Base-by-base conservation (phyloP, 257 asterid species). In the Mitragyna speciosa region DNA sequence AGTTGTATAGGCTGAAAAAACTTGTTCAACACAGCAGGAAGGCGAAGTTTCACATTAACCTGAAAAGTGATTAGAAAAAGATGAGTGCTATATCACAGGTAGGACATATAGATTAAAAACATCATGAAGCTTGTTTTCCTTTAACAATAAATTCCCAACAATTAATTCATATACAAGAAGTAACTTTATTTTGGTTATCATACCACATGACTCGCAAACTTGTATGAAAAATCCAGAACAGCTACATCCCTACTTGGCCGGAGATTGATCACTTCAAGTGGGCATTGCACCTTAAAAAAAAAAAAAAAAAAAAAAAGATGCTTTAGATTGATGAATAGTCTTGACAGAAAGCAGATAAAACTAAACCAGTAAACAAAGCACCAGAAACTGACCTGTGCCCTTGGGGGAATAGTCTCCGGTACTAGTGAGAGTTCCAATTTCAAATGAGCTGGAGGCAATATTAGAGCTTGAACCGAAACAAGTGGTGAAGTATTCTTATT, bases 321-420 rank as follows among this genome's bases (percentile, higher is more conserved):
- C 48, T 59, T n/a, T 26, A 3, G 24, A 43, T 19, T 7, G 56
- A 24, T 75, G 39, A 45, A 76, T 49, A 43, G 64, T 28, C 24
- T 65, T 11, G 19, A 47, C 0, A 31, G 17, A 52, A 76, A 47
- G 31, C 59, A 75, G 64, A 20, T 22, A 12, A 43, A 16, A 63
- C 45, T 8, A 31, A 48, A 49, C 43, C 39, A 6, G 73, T 47
- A 33, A 47, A 76, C 6, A 76, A 20, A 28, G 49, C 12, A 47
- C 5, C 36, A 63, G 70, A 75, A 72, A 71, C 83, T 28, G 48
- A 92, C 98, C 97, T 94, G 98, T 30, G 98, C 97, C 84, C 98
- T 89, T 41, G 98, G 98, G 56, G 98, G 98, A 84, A 94, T 94
- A 72, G 97, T 92, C 43, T 92, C 97, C 6, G 98, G 98, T 72